Evolutionary conservation across 139 green algal genomes (phyloP), one percentile per base, ranked within the genome.

Genomic region (Chlamydomonas urium): DNA sequence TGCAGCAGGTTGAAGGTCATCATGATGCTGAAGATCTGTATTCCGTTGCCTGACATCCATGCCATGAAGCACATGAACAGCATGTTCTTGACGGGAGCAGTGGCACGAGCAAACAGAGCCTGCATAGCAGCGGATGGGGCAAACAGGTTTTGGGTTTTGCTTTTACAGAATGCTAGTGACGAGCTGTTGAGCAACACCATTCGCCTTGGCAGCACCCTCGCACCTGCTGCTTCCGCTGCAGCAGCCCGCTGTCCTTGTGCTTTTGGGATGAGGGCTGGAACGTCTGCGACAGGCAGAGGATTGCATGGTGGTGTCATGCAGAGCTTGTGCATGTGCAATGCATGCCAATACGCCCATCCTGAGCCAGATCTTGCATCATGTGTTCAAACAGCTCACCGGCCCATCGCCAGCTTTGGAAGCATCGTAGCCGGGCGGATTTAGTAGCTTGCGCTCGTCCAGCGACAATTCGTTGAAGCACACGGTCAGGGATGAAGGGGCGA

Each of bases 1-100:
- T 88, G 90, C 35, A 98, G 78, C 26, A 92, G 87, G 31, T 75
- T 88, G 35, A 93, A 85, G 0, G 84, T 93, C 76, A 91, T 95
- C 77, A 97, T 91, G 69, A 98, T 95, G 75, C 75, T 90, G 81
- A 98, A 97, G 37, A 98, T 89, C 69, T 98, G 92, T 29, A 97
- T 87, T 26, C 80, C 74, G 65, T 85, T 92, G 37, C 92, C 93
- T 35, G 85, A 92, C 93, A 98, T 97, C 78, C 84, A 98, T 80
- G 96, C 93, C 93, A 98, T 98, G 82, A 98, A 97, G 74, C 81
- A 89, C 85, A 96, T 89, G 75, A 97, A 60, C 2, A 10, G 63
- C 31, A 78, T 56, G 29, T 72, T 59, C 53, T 74, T 79, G 56
- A 79, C 31, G 28, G 65, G 65, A 1, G 34, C 57, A 33, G 56